Evolutionary conservation across 2,329 filamentous ascomycete genomes (phyloP).

Genomic region (Alternaria gaisen): DNA sequence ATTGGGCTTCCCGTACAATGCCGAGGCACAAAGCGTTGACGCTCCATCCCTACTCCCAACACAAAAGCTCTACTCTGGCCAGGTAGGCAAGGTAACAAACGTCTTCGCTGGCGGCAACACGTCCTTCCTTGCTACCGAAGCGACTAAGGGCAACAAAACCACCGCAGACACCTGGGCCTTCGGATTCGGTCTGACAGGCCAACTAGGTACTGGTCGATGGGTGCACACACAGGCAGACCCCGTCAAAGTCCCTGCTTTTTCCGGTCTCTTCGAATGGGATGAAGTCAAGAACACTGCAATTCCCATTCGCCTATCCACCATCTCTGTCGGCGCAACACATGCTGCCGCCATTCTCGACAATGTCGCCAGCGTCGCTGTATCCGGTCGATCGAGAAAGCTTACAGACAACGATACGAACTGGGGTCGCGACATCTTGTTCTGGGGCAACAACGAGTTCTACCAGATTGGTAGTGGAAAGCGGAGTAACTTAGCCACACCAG

Average conservation of each 20-base stretch:
- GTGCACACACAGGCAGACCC: slow-evolving; percentile 83
- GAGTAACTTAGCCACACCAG: slow-evolving; percentile 78
- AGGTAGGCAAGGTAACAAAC: slow-evolving; percentile 73
- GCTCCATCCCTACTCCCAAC: slow-evolving; percentile 75
- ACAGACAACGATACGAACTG: slow-evolving; percentile 78
- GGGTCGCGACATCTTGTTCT: slow-evolving; percentile 89
- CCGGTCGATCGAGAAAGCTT: slow-evolving; percentile 46
- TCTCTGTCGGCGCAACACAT: slow-evolving; percentile 83
- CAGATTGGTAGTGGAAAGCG: slow-evolving; percentile 92
- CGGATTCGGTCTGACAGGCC: slow-evolving; percentile 84
- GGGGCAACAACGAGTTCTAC: slow-evolving; percentile 93
- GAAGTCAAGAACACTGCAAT: slow-evolving; percentile 72
- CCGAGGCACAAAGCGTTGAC: slow-evolving; percentile 70
- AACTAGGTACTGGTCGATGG: slow-evolving; percentile 86
- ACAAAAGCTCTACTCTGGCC: slow-evolving; percentile 74
- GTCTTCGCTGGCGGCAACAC: slow-evolving; percentile 88
- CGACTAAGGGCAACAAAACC: slow-evolving; percentile 67
- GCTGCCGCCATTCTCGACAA: slow-evolving; percentile 85
- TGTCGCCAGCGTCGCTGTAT: slow-evolving; percentile 71
- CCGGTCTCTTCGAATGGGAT: slow-evolving; percentile 86
- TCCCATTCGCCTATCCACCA: slow-evolving; percentile 77
- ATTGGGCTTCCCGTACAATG: slow-evolving; percentile 78
- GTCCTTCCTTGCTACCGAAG: slow-evolving; percentile 87
- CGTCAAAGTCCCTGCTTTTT: slow-evolving; percentile 82
- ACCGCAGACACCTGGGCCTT: slow-evolving; percentile 86